These are phyloP conservation scores for Backusella sp. DNA, from an alignment of 192 early-diverging fungal species.

Conservation along the genomic window DNA sequence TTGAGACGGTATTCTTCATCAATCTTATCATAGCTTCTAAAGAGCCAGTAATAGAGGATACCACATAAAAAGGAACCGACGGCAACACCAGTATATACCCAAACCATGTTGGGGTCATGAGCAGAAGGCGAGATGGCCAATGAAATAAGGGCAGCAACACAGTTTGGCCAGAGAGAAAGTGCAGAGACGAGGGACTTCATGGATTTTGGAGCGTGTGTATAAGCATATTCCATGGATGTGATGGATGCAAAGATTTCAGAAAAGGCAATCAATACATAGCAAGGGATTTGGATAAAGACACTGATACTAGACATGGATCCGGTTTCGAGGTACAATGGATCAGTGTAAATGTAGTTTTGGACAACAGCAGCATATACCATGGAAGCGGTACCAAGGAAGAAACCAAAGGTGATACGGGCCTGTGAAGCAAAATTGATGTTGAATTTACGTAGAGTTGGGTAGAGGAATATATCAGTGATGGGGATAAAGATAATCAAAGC, in stretches of 20 bases:
- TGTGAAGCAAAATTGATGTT: slow-evolving; percentile 51
- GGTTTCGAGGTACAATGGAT: slow-evolving; percentile 43
- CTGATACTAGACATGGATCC: slow-evolving; percentile 36
- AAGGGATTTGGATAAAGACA: slow-evolving; percentile 55
- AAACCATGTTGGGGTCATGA: slow-evolving; percentile 52
- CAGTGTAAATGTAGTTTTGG: slow-evolving; percentile 58
- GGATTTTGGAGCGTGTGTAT: slow-evolving; percentile 55
- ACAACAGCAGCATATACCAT: slow-evolving; percentile 62
- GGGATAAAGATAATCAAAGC: slow-evolving; percentile 56
- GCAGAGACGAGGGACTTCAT: slow-evolving; percentile 68
- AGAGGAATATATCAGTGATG: slow-evolving; percentile 52
- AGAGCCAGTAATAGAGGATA: slow-evolving; percentile 49
- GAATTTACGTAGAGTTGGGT: slow-evolving; percentile 52
- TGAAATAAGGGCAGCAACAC: slow-evolving; percentile 53
- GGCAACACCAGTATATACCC: slow-evolving; percentile 55
- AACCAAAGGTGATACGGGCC: slow-evolving; percentile 58
- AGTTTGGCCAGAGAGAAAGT: slow-evolving; percentile 56
- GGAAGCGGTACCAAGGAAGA: slow-evolving; percentile 49
- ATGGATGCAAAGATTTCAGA: slow-evolving; percentile 62
- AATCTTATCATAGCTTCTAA: slow-evolving; percentile 54
- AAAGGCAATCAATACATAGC: slow-evolving; percentile 55
- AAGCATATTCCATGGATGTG: slow-evolving; percentile 68
- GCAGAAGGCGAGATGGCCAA: slow-evolving; percentile 56
- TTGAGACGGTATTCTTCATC: slow-evolving; percentile 34
- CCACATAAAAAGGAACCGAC: slow-evolving; percentile 32